phyloP scores from a whole-genome alignment of 257 asterid species.

The Solanum infundibuliforme region DNA sequence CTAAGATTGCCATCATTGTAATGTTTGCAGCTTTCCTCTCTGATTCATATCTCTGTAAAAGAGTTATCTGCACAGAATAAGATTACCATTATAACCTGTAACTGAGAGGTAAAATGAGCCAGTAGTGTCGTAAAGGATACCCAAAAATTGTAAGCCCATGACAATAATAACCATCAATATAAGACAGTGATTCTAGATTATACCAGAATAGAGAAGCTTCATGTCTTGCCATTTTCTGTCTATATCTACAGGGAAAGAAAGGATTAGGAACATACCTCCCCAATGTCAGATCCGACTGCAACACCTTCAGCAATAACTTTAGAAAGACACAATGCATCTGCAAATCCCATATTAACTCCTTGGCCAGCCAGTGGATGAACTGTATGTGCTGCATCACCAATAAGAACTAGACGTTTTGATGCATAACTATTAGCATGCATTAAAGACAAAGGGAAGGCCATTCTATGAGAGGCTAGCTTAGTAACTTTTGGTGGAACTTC shows the following conservation, averaged over 20 bases:
- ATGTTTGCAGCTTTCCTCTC: slow-evolving; percentile 78
- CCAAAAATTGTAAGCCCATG: not conserved
- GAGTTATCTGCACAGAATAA: slow-evolving; percentile 33
- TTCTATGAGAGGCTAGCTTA: slow-evolving; percentile 58
- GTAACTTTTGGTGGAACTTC: slow-evolving; percentile 68
- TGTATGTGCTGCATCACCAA: slow-evolving; percentile 98
- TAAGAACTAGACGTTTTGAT: slow-evolving; percentile 47
- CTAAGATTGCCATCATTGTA: slow-evolving; percentile 78
- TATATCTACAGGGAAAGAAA: not conserved
- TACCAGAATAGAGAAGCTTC: not conserved
- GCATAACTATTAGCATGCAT: slow-evolving; percentile 71
- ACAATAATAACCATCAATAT: not conserved
- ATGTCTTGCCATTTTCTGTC: not conserved
- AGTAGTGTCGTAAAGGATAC: not conserved
- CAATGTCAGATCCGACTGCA: slow-evolving; percentile 89
- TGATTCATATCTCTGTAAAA: slow-evolving; percentile 67
- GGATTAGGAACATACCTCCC: slow-evolving; percentile 50
- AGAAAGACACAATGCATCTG: slow-evolving; percentile 68
- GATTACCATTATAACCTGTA: not conserved
- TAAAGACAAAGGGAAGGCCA: slow-evolving; percentile 87
- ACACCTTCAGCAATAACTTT: slow-evolving; percentile 72
- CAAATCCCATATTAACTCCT: slow-evolving; percentile 98
- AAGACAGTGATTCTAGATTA: not conserved
- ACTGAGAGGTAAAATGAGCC: not conserved
- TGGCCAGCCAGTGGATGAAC: slow-evolving; percentile 99